Evolutionary conservation across 2,329 filamentous ascomycete species (phyloP).

Genomic region (Aspergillus hiratsukae): DNA sequence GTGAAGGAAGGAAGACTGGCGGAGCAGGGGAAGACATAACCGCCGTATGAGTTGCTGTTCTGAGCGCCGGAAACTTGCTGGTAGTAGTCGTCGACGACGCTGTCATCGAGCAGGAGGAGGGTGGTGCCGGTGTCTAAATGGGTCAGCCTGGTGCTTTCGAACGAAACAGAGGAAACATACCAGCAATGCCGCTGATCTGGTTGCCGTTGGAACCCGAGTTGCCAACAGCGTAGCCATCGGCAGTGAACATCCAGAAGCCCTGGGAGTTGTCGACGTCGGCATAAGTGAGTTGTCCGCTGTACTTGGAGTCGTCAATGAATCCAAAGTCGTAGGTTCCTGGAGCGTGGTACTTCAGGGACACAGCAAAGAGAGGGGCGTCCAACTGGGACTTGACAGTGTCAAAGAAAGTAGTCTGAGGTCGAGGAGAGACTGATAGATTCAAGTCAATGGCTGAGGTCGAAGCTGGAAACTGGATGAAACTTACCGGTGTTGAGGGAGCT

Average conservation of each 20-base stretch:
- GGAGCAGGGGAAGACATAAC: conserved; percentile 53
- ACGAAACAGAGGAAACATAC: conserved; percentile 12
- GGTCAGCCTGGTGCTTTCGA: background rate
- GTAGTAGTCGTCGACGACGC: conserved; percentile 58
- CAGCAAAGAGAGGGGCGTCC: conserved; percentile 51
- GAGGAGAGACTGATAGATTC: conserved; percentile 39
- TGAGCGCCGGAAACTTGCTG: conserved; percentile 49
- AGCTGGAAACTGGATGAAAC: background rate
- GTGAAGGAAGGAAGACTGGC: conserved; percentile 51
- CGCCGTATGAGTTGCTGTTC: conserved; percentile 47
- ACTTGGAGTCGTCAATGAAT: conserved; percentile 56
- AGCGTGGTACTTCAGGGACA: conserved; percentile 50
- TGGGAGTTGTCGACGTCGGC: conserved; percentile 52
- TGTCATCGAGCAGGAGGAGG: conserved; percentile 55
- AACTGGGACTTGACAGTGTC: conserved; percentile 53
- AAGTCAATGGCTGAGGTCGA: background rate
- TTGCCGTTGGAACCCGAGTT: conserved; percentile 32
- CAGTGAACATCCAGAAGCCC: conserved; percentile 61
- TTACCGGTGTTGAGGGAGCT: conserved; percentile 53
- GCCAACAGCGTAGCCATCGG: conserved; percentile 55
- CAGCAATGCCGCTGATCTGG: conserved; percentile 54
- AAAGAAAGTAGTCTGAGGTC: conserved; percentile 54
- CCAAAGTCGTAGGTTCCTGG: conserved; percentile 55
- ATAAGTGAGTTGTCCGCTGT: conserved; percentile 56
- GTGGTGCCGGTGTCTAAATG: conserved; percentile 63